Conservation (phyloP, 1,284 basidiomycete genomes). For the Papiliotrema fonsecae region DNA sequence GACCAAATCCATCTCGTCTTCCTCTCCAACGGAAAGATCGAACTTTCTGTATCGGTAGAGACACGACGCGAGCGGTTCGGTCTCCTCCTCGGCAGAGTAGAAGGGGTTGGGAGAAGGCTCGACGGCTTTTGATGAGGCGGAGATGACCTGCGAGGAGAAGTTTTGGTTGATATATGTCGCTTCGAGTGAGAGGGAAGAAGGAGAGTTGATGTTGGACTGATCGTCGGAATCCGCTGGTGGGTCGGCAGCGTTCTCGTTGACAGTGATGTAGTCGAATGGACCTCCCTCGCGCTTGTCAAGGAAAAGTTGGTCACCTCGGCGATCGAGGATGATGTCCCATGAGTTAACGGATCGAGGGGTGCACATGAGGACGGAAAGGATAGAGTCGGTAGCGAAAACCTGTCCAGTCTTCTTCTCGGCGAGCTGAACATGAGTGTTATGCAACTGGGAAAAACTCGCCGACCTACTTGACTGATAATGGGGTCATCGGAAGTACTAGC, state of each 20-base stretch:
- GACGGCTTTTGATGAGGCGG: conserved; percentile 55
- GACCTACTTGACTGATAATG: conserved; percentile 73
- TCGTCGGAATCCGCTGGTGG: conserved; percentile 82
- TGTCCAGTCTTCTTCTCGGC: conserved; percentile 71
- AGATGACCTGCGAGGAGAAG: conserved; percentile 93
- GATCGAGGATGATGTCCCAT: conserved; percentile 96
- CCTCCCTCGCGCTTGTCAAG: conserved; percentile 98
- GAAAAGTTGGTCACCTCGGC: conserved; percentile 89
- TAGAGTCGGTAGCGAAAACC: conserved; percentile 92
- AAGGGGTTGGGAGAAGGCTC: conserved; percentile 89
- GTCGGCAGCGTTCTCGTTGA: conserved; percentile 97
- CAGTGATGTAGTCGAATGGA: conserved; percentile 92
- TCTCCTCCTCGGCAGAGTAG: conserved; percentile 85
- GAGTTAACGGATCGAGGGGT: conserved; percentile 93
- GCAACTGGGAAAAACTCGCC: background rate
- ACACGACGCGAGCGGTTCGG: conserved; percentile 89
- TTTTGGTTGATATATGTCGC: conserved; percentile 99
- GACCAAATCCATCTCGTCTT: conserved; percentile 77
- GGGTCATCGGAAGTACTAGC: conserved; percentile 97
- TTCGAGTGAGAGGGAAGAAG: conserved; percentile 89
- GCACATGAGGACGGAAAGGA: conserved; percentile 94
- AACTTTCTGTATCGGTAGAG: conserved; percentile 96
- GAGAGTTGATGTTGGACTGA: conserved; percentile 75
- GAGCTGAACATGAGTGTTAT: conserved; percentile 52
- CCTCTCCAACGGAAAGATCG: conserved; percentile 87